These are phyloP conservation scores for Suillus cothurnatus DNA, from an alignment of 768 basidiomycete genomes.

Conservation along the genomic window DNA sequence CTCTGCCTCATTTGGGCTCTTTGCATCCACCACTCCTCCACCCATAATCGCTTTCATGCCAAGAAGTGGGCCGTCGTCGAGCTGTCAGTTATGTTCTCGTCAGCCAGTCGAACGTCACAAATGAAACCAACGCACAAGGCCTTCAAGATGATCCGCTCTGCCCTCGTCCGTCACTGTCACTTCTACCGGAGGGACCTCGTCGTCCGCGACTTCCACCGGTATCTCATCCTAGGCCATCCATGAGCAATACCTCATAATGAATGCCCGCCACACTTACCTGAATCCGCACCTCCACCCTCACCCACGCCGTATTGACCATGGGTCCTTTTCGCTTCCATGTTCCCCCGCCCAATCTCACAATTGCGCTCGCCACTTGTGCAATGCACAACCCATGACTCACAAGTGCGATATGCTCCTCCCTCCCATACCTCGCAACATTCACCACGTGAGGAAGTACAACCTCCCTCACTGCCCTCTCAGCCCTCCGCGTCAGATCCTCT, in stretches of 20 bases:
- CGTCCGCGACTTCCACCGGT: slow-evolving; percentile 24
- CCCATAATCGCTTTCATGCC: slow-evolving; percentile 6
- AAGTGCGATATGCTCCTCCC: slow-evolving; percentile 56
- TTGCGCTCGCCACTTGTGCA: slow-evolving; percentile 52
- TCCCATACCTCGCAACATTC: slow-evolving; percentile 41
- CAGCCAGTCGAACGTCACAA: not conserved
- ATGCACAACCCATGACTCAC: slow-evolving; percentile 81
- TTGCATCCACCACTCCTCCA: not conserved
- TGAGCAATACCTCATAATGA: not conserved
- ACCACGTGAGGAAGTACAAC: slow-evolving; percentile 55
- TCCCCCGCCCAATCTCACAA: slow-evolving; percentile 45
- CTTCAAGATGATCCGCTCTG: slow-evolving; percentile 53
- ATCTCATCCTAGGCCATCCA: slow-evolving; percentile 29
- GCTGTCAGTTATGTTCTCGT: not conserved
- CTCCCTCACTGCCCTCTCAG: slow-evolving; percentile 50
- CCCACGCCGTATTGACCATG: slow-evolving; percentile 73
- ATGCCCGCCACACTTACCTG: slow-evolving; percentile 36
- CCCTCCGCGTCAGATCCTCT: slow-evolving; percentile 61
- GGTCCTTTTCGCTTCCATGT: slow-evolving; percentile 13
- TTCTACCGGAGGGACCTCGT: slow-evolving; percentile 35
- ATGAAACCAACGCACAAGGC: slow-evolving; percentile 48
- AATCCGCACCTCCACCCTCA: slow-evolving; percentile 51
- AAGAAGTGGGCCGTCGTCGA: not conserved
- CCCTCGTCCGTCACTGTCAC: slow-evolving; percentile 56
- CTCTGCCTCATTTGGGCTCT: not conserved